A percentile compares a stretch with the other conserved stretches of the same genome.
Evolutionary conservation across 169 alveolate genomes (phyloP).

Genomic region (Theileria sp.): DNA sequence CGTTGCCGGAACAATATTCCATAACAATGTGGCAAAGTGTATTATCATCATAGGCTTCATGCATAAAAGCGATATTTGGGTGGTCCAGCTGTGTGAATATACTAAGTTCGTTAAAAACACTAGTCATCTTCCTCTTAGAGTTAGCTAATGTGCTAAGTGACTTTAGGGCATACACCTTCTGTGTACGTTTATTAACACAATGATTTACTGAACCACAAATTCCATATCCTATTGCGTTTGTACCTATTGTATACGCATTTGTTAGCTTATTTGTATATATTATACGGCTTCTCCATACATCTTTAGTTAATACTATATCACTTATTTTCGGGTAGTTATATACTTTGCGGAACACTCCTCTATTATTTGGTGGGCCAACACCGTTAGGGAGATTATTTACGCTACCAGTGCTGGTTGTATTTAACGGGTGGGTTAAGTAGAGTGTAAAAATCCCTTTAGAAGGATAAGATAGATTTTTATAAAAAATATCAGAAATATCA

Average conservation of each 20-base stretch:
- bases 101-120: conserved; percentile 48
- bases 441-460: neutral
- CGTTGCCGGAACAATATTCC: conserved; percentile 88
- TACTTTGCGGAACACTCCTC: conserved; percentile 4
- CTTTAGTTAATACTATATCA: conserved; percentile 47
- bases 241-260: conserved; percentile 19
- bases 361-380: neutral
- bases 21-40: conserved; percentile 78
- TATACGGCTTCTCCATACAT: conserved; percentile 52
- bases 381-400: conserved; percentile 4
- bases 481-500: conserved; percentile 42
- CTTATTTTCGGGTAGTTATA: conserved; percentile 24
- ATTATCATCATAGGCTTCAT: conserved; percentile 53
- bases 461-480: conserved; percentile 20
- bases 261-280: conserved; percentile 8
- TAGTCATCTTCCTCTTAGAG: conserved; percentile 37
- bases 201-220: conserved; percentile 67
- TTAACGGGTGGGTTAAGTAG: neutral
- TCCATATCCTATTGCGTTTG: conserved; percentile 59
- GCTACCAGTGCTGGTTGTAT: neutral
- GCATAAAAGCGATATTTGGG: conserved; percentile 63
- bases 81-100: conserved; percentile 61
- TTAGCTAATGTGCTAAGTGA: conserved; percentile 23
- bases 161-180: conserved; percentile 53
- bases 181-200: conserved; percentile 40